Percentiles rank a stretch among this genome's conserved stretches.
These are phyloP conservation scores for Penicillium sp. DNA, from an alignment of 2,329 filamentous ascomycete genomes.

Conservation along the genomic window DNA sequence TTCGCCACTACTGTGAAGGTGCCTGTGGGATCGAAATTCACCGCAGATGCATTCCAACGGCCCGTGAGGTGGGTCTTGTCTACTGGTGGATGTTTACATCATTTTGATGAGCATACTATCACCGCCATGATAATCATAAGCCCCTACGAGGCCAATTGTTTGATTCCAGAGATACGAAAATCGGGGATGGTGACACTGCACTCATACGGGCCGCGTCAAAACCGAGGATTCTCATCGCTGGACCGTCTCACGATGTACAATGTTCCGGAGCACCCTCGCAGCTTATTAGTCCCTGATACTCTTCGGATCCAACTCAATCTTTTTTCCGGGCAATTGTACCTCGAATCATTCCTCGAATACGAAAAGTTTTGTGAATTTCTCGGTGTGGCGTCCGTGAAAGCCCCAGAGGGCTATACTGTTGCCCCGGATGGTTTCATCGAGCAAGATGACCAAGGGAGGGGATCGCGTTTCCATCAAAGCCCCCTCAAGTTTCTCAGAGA, in stretches of 20 bases:
- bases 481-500: slow-evolving; percentile 49
- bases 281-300: slow-evolving; percentile 24
- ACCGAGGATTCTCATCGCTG: slow-evolving; percentile 44
- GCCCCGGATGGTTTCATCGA: slow-evolving; percentile 33
- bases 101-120: neutral
- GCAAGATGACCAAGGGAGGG: slow-evolving; percentile 24
- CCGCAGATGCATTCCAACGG: slow-evolving; percentile 55
- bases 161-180: slow-evolving; percentile 49
- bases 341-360: slow-evolving; percentile 62
- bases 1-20: slow-evolving; percentile 54
- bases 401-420: slow-evolving; percentile 30
- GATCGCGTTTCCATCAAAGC: slow-evolving; percentile 38
- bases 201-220: slow-evolving; percentile 56
- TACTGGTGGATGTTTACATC: slow-evolving; percentile 7
- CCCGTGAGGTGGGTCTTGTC: slow-evolving; percentile 61
- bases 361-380: slow-evolving; percentile 29
- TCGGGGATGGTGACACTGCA: slow-evolving; percentile 50
- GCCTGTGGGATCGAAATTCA: neutral
- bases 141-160: slow-evolving; percentile 62
- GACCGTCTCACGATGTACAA: slow-evolving; percentile 55
- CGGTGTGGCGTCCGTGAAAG: slow-evolving; percentile 24
- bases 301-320: slow-evolving; percentile 62
- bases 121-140: slow-evolving; percentile 60
- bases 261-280: slow-evolving; percentile 32
- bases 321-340: slow-evolving; percentile 71